Conservation (phyloP, 2,329 filamentous ascomycete species). For the Epicoccum nigrum region DNA sequence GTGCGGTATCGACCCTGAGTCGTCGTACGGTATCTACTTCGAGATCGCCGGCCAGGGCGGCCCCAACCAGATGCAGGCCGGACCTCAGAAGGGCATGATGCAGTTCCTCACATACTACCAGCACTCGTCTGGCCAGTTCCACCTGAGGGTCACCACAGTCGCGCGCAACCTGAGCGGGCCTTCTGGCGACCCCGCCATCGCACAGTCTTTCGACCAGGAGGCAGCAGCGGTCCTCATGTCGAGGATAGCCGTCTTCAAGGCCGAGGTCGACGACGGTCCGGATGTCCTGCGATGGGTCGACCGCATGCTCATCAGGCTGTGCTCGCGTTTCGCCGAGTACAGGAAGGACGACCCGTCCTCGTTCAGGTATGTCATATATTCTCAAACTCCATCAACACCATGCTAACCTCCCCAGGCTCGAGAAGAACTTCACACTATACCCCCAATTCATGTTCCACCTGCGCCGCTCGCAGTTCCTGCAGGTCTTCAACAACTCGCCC, state of each 20-base stretch:
- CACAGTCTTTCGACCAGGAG: conserved; percentile 98
- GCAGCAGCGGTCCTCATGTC: conserved; percentile 98
- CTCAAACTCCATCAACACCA: conserved; percentile 66
- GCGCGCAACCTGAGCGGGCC: conserved; percentile 90
- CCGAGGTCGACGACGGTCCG: conserved; percentile 97
- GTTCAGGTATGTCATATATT: conserved; percentile 67
- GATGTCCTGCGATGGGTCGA: conserved; percentile 98
- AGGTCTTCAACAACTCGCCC: conserved; percentile 99
- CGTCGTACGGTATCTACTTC: conserved; percentile 96
- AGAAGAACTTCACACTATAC: conserved; percentile 99
- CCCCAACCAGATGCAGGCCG: conserved; percentile 81
- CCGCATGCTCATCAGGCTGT: conserved; percentile 95
- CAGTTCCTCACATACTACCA: conserved; percentile 99
- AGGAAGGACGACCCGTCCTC: conserved; percentile 97
- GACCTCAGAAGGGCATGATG: conserved; percentile 91
- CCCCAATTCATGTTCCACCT: conserved; percentile 99
- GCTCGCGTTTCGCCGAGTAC: conserved; percentile 96
- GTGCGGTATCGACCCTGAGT: conserved; percentile 93
- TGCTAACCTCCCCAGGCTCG: conserved; percentile 57
- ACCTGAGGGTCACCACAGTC: conserved; percentile 93
- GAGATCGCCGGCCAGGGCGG: conserved; percentile 95
- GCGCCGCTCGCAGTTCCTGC: conserved; percentile 93
- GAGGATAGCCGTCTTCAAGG: conserved; percentile 98
- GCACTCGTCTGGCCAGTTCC: conserved; percentile 94
- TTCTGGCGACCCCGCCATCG: conserved; percentile 90